Evolutionary conservation across 106 monocot genomes (phyloP).

Genomic region (Apostasia ramifera): DNA sequence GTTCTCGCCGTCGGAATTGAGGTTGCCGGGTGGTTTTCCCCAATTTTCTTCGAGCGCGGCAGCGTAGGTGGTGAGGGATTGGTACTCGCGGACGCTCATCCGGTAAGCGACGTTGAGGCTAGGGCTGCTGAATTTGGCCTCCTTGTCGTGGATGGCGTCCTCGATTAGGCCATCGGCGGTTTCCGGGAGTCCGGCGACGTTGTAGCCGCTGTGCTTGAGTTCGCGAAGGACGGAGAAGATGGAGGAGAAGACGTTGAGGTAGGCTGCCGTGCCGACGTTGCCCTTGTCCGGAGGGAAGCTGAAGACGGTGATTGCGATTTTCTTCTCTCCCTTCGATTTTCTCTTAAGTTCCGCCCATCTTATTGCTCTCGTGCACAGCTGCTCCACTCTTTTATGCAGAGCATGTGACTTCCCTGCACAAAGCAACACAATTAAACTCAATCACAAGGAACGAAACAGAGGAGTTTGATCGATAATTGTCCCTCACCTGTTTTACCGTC

Average conservation of each 20-base stretch:
- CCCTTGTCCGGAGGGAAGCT: conserved; percentile 82
- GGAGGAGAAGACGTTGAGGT: conserved; percentile 72
- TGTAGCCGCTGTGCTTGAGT: conserved; percentile 50
- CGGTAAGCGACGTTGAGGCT: conserved; percentile 62
- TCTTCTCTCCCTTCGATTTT: conserved; percentile 70
- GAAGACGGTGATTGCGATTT: conserved; percentile 71
- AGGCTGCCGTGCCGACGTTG: conserved; percentile 69
- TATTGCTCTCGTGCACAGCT: conserved; percentile 63
- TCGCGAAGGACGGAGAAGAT: conserved; percentile 62
- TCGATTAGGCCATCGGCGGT: conserved; percentile 51
- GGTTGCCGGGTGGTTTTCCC: conserved; percentile 77
- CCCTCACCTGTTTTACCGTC: conserved; percentile 47
- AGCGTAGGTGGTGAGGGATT: conserved; percentile 53
- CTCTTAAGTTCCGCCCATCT: conserved; percentile 64
- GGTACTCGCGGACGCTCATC: conserved; percentile 69
- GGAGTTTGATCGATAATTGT: not conserved
- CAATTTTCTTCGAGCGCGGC: conserved; percentile 48
- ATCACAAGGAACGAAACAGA: not conserved
- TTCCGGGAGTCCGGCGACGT: conserved; percentile 45
- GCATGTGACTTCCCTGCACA: conserved; percentile 60
- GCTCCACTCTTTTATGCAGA: conserved; percentile 65
- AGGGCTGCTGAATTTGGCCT: conserved; percentile 65
- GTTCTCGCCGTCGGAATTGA: conserved; percentile 68
- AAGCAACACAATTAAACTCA: not conserved
- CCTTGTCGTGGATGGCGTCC: conserved; percentile 66